Percentiles rank a stretch among this genome's conserved stretches.
phyloP scores from a whole-genome alignment of 1,284 basidiomycete species.

The Cutaneotrichosporon cavernicola region DNA sequence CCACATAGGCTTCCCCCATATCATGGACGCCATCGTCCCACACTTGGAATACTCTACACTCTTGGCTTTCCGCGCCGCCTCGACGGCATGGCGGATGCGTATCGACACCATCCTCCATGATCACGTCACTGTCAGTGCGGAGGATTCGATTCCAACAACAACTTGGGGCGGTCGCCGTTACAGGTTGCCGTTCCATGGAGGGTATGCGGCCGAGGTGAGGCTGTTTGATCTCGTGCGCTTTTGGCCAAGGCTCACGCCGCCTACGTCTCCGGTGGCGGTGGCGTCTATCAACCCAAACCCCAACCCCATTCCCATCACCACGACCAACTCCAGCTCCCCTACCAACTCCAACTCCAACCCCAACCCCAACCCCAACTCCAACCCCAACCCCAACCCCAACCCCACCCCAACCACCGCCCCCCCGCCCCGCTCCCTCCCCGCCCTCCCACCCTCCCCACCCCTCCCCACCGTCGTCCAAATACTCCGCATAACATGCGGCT shows the following conservation, averaged over 20 bases:
- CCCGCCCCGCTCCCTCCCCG: not conserved
- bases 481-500: not conserved
- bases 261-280: not conserved
- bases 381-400: not conserved
- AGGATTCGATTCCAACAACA: not conserved
- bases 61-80: slow-evolving; percentile 4
- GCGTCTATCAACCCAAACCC: no score
- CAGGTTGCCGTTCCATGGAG: not conserved
- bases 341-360: not conserved
- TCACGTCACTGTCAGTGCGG: not conserved
- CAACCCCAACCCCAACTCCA: not conserved
- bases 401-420: not conserved
- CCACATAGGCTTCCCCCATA: slow-evolving; percentile 4
- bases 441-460: not conserved
- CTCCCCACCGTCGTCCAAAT: not conserved
- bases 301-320: not conserved
- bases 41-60: not conserved
- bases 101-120: not conserved
- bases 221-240: not conserved
- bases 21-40: slow-evolving; percentile 3
- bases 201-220: not conserved
- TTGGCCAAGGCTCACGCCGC: not conserved
- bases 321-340: no score
- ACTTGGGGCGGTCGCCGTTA: not conserved
- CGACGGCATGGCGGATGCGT: not conserved